Evolutionary conservation across 257 asterid species (phyloP).

Genomic region (Salvia hispanica): DNA sequence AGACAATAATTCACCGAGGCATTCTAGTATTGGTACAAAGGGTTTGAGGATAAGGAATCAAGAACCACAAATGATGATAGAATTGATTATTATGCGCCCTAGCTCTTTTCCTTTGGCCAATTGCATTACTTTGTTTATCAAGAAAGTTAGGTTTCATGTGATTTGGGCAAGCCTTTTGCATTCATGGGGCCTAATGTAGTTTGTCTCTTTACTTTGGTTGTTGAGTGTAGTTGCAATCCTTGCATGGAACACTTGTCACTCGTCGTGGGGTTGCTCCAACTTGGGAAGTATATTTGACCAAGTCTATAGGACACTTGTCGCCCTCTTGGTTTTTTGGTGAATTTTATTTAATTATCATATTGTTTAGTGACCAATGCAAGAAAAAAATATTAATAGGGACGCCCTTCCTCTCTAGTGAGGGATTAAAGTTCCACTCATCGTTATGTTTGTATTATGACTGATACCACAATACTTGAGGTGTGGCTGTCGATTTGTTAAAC

Average conservation of each 20-base stretch:
- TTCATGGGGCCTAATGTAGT: constrained; percentile 28
- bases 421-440: too few relatives aligned
- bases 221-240: constrained; percentile 6
- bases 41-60: constrained; percentile 36
- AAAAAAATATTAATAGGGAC: too few relatives aligned
- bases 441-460: too few relatives aligned
- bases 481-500: too few relatives aligned
- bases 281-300: constrained; percentile 16
- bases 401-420: too few relatives aligned
- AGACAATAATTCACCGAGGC: constrained; percentile 6
- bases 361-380: too few relatives aligned
- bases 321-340: neutral
- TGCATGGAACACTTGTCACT: constrained; percentile 23
- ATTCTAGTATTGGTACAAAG: constrained; percentile 15
- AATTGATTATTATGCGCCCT: constrained; percentile 26
- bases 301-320: constrained; percentile 10
- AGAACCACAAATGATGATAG: constrained; percentile 19
- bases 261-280: constrained; percentile 5
- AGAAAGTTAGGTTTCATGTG: constrained; percentile 31
- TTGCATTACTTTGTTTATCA: neutral
- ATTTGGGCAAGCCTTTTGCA: constrained; percentile 19
- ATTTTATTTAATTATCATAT: too few relatives aligned
- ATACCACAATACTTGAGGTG: too few relatives aligned
- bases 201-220: constrained; percentile 20
- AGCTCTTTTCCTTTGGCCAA: constrained; percentile 23